Evolutionary conservation across 805 yeast species (phyloP).

Genomic region (Jamesozyma spencerorum): DNA sequence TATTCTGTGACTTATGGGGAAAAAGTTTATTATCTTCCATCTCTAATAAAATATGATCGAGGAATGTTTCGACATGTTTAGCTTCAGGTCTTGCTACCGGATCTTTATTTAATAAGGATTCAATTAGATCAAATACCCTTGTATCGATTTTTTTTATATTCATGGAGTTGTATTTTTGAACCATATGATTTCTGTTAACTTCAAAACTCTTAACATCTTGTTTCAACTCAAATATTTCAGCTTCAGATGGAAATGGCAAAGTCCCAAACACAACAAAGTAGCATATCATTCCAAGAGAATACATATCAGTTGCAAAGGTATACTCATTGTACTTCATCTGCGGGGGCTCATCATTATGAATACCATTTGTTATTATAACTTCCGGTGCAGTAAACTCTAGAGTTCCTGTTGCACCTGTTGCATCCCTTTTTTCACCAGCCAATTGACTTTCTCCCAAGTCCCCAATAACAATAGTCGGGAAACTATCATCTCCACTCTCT

Average conservation of each 20-base stretch:
- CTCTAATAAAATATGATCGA: slow-evolving; percentile 16
- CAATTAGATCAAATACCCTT: slow-evolving; percentile 33
- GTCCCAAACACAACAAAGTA: slow-evolving; percentile 63
- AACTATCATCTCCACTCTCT: slow-evolving; percentile 14
- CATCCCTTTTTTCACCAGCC: slow-evolving; percentile 52
- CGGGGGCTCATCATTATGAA: slow-evolving; percentile 13
- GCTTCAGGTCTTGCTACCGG: slow-evolving; percentile 38
- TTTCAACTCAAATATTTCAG: slow-evolving; percentile 25
- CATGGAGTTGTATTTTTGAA: slow-evolving; percentile 13
- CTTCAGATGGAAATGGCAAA: slow-evolving; percentile 46
- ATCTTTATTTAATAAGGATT: slow-evolving; percentile 30
- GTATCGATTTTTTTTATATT: slow-evolving; percentile 17
- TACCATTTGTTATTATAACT: slow-evolving; percentile 32
- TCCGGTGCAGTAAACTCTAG: slow-evolving; percentile 86
- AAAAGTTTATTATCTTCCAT: neutral
- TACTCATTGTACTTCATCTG: slow-evolving; percentile 40
- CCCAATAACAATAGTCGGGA: slow-evolving; percentile 70
- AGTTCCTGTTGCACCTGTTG: slow-evolving; percentile 84
- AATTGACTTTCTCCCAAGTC: slow-evolving; percentile 87
- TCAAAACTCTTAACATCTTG: slow-evolving; percentile 28
- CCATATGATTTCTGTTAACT: slow-evolving; percentile 16
- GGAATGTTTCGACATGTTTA: slow-evolving; percentile 28
- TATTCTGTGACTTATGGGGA: neutral
- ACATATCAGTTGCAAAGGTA: slow-evolving; percentile 65
- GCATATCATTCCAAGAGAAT: slow-evolving; percentile 76